Percentiles rank a stretch among this genome's conserved stretches.
Evolutionary conservation across 345 rosid genomes (phyloP).

Genomic region (Salix brachista): DNA sequence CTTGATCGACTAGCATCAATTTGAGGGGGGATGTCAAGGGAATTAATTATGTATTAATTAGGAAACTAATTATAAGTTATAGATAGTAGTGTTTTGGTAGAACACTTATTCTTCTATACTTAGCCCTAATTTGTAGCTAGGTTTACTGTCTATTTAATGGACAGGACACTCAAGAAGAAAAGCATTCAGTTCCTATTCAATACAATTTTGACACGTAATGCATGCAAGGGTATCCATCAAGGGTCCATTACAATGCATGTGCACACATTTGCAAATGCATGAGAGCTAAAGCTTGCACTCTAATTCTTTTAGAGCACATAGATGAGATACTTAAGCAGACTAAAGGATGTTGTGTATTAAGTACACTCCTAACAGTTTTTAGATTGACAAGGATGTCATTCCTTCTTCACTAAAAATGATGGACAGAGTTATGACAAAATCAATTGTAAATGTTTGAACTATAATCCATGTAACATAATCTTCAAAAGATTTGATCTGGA

Average conservation of each 20-base stretch:
- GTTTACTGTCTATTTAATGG: no score
- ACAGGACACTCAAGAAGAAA: no score
- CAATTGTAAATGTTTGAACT: background rate
- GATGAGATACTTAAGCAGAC: background rate
- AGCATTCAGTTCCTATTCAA: no score
- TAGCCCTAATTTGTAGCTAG: no score
- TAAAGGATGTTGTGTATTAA: background rate
- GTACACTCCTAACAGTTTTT: background rate
- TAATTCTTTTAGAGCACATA: background rate
- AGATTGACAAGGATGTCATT: background rate
- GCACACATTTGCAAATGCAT: background rate
- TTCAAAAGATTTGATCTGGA: background rate
- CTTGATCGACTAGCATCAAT: no score
- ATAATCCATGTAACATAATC: background rate
- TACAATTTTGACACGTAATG: no score
- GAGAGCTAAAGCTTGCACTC: background rate
- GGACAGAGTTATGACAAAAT: background rate
- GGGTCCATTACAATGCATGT: background rate
- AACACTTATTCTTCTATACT: no score
- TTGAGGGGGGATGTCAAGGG: no score
- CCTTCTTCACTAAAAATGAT: background rate
- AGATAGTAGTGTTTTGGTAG: no score
- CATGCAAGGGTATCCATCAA: background rate
- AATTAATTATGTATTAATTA: no score
- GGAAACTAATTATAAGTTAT: no score